Conservation (phyloP, 164 flowering plant genomes). For the Akebia trifoliata region DNA sequence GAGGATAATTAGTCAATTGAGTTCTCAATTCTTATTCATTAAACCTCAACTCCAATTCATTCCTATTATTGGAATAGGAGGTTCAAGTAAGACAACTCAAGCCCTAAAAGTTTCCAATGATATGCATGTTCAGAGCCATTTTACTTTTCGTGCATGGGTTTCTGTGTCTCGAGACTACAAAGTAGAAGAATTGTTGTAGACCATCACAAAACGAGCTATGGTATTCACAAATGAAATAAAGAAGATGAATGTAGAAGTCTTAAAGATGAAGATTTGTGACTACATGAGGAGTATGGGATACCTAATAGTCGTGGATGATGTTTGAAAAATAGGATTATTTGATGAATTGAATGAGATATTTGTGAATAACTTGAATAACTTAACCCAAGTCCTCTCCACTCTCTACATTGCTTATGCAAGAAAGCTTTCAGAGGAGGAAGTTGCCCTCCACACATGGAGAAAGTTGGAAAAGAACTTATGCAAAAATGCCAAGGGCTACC, state of each 20-base stretch:
- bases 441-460: constrained; percentile 6
- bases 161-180: constrained; percentile 5
- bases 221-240: too few species aligned
- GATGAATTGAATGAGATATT: constrained; percentile 21
- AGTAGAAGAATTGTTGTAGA: background rate
- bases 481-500: constrained; percentile 24
- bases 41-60: background rate
- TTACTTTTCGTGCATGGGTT: background rate
- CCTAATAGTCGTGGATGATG: constrained; percentile 31
- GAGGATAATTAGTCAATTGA: background rate
- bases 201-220: background rate
- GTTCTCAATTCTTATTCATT: too few species aligned
- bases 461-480: constrained; percentile 6
- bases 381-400: constrained; percentile 29
- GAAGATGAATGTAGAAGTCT: background rate
- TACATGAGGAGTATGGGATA: constrained; percentile 4
- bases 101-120: constrained; percentile 8
- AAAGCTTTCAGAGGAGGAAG: constrained; percentile 6
- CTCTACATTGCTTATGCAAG: constrained; percentile 16
- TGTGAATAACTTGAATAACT: constrained; percentile 6
- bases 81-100: constrained; percentile 12
- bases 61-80: constrained; percentile 10
- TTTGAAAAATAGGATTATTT: constrained; percentile 39
- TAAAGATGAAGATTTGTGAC: background rate
- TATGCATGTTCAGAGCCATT: background rate